phyloP scores from a whole-genome alignment of 2,329 filamentous ascomycete species.

The Aspergillus luchuensis region DNA sequence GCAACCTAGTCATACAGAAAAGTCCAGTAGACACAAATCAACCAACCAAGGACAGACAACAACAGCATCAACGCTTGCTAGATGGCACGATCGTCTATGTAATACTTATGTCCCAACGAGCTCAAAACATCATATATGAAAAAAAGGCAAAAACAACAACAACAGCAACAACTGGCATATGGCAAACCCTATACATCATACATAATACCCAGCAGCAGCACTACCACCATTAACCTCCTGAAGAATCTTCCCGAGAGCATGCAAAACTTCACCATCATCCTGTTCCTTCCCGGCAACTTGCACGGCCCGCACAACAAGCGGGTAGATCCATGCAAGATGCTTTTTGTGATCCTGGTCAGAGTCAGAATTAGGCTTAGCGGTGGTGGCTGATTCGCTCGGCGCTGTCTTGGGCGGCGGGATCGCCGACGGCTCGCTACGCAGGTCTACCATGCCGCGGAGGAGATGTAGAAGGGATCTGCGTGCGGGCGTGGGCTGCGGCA shows the following conservation, averaged over 20 bases:
- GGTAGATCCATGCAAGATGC: slow-evolving; percentile 80
- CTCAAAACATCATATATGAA: background rate
- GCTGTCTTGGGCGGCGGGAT: slow-evolving; percentile 55
- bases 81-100: background rate
- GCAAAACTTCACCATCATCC: slow-evolving; percentile 41
- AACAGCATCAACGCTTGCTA: background rate
- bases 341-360: slow-evolving; percentile 55
- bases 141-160: background rate
- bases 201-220: slow-evolving; percentile 39
- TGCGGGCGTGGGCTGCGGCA: slow-evolving; percentile 84
- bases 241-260: slow-evolving; percentile 61
- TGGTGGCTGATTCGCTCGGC: slow-evolving; percentile 42
- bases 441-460: slow-evolving; percentile 64
- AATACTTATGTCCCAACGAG: background rate
- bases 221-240: slow-evolving; percentile 56
- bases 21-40: too few relatives aligned
- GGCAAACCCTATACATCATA: background rate
- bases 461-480: slow-evolving; percentile 76
- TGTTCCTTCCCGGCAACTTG: slow-evolving; percentile 44
- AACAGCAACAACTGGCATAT: background rate
- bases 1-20: background rate
- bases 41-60: background rate
- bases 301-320: slow-evolving; percentile 56
- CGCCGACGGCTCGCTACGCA: slow-evolving; percentile 70
- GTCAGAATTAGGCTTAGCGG: slow-evolving; percentile 47